Base-by-base conservation (phyloP, 1,284 basidiomycete genomes). In the Naganishia sp. region DNA sequence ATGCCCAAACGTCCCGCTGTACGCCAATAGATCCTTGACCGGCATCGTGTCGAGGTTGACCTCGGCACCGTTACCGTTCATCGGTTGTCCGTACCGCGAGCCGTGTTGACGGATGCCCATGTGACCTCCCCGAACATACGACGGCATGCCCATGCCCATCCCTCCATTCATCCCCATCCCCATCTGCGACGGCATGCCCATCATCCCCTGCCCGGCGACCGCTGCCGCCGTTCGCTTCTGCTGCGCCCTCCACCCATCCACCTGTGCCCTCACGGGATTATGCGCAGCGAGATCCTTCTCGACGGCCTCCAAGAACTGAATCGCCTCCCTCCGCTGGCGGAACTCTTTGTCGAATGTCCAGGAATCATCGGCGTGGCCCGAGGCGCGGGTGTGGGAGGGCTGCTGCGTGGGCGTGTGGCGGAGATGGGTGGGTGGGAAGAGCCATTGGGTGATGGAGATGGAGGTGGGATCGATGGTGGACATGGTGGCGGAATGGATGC, bases 391-490 rank as follows among this genome's bases (percentile, higher is more conserved):
- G 15, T 18, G 15, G 11, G 48, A 23, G 44, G 59, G 59, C 28
- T 61, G 59, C 15, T 61, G 59, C 6, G 65, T 46, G 16, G 65
- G 65, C 15, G 65, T 61, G 36, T n/a, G 33, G 33, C 42, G 15
- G 56, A 66, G 56, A 16, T 66, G 50, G 23, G 43, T n/a, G 2
- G 55, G 57, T 3, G 42, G 11, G 45, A 66, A 66, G 49, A 66
- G 56, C 65, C 65, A 66, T 66, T 66, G 65, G 13, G 49, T 46
- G 57, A 55, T 31, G 25, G 65, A 60, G 56, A 28, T 50, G 31
- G 63, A 48, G 45, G 36, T 23, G 7, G 63, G 63, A 25, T 65
- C 63, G 54, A 65, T 21, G 44, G 21, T 65, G 63, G 44, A 54
- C 59, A 61, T 61, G 16, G 43, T 10, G 21, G 10, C 16, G 11